Percentiles rank a stretch among this genome's conserved stretches.
Evolutionary conservation across 1,284 basidiomycete species (phyloP).

Genomic region (Meira miltonrushii): DNA sequence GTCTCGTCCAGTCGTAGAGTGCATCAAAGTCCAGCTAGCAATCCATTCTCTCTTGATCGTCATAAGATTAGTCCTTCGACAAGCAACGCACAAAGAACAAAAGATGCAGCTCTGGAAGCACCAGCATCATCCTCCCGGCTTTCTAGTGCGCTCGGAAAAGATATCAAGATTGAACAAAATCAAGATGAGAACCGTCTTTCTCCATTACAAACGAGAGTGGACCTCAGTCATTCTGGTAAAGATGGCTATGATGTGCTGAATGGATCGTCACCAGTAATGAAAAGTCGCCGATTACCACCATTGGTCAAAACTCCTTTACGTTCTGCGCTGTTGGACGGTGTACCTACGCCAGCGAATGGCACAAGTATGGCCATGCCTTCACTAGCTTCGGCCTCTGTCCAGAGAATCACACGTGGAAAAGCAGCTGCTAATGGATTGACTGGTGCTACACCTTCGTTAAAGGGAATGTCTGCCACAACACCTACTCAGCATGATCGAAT

Average conservation of each 20-base stretch:
- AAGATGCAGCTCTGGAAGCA: not conserved
- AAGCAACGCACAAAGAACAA: not conserved
- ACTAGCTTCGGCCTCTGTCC: not conserved
- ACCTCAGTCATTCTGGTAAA: not conserved
- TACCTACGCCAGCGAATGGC: not conserved
- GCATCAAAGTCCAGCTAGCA: conserved; percentile 13
- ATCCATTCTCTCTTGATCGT: conserved; percentile 42
- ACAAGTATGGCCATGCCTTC: not conserved
- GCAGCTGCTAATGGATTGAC: not conserved
- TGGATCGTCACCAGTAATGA: not conserved
- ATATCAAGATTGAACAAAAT: not conserved
- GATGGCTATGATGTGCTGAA: not conserved
- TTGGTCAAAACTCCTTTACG: conserved; percentile 12
- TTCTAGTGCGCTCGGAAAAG: conserved; percentile 5
- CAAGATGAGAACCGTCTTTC: not conserved
- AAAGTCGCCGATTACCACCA: conserved; percentile 6
- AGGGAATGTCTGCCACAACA: too few species aligned
- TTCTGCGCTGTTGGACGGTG: not conserved
- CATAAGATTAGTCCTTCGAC: conserved; percentile 40
- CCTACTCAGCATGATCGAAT: not conserved
- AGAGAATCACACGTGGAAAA: not conserved
- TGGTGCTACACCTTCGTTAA: not conserved
- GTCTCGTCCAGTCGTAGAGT: not conserved
- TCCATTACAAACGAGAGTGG: not conserved
- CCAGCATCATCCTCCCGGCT: not conserved